Conservation (phyloP, 2,329 filamentous ascomycete genomes). For the Ophiostoma quercus region DNA sequence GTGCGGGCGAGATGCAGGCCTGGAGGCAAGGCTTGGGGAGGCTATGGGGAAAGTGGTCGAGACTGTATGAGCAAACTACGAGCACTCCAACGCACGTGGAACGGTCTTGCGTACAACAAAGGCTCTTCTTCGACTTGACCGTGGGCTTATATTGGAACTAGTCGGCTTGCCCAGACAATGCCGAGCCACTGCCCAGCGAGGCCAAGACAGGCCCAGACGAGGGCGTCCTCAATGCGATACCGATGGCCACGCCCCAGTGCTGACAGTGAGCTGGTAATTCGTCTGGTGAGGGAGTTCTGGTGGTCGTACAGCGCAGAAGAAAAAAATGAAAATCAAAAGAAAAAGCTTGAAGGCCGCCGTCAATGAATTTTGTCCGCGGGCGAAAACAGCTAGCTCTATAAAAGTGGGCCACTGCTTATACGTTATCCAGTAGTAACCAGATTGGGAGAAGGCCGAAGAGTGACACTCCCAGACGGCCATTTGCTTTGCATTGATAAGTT, state of each 20-base stretch:
- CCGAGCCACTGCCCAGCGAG: conserved; percentile 8
- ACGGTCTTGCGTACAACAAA: not conserved
- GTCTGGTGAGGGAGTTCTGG: not conserved
- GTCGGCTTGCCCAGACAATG: conserved; percentile 6
- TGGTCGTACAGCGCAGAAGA: not conserved
- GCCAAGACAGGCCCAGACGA: conserved; percentile 5
- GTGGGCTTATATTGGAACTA: not conserved
- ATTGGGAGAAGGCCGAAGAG: conserved; percentile 1
- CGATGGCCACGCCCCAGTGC: not conserved
- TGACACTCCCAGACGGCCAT: not conserved
- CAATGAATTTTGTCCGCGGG: not conserved
- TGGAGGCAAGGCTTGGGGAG: not conserved
- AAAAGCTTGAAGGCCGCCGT: not conserved
- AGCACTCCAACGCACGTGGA: conserved; percentile 9
- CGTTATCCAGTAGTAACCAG: not conserved
- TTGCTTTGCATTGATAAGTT: not conserved
- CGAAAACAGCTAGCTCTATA: not conserved
- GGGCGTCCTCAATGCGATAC: not conserved
- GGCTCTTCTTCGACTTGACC: conserved; percentile 4
- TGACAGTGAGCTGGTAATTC: not conserved
- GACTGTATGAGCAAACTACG: not conserved
- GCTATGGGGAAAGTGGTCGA: not conserved
- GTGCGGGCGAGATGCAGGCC: conserved; percentile 6
- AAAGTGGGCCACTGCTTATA: not conserved
- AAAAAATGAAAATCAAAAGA: not conserved